Evolutionary conservation across 106 monocot genomes (phyloP), one percentile per base, ranked within the genome.

Genomic region (Allium fistulosum): DNA sequence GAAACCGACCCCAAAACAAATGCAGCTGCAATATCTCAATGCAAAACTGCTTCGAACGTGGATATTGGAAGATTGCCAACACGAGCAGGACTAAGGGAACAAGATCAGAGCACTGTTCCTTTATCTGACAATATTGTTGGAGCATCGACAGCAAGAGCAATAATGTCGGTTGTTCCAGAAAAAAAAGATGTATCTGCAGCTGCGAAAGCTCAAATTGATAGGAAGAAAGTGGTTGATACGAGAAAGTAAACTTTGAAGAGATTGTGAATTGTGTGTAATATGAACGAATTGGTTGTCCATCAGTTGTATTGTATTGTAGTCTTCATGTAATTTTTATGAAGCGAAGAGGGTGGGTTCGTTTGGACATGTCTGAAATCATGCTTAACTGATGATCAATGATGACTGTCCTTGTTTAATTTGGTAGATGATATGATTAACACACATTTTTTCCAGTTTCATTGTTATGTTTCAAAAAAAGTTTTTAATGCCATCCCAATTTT

Each of bases 161-260:
- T 5, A 37, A 37, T 5, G 37, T 37, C 37, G 22, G 22, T 22
- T 22, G 22, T 22, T 22, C 37, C 5, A 71, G 27, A 57, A 52
- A 16, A 47, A 13, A 87, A 82, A 78, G 80, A 80, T 4, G 11
- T 22, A 15, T 57, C n/a, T 8, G 72, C 70, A 7, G 51, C 74
- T 49, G 55, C 69, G 3, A 89, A 92, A 75, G 61, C 16, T 72
- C 75, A 65, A 3, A 78, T 58, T 0, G 89, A 89, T 67, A 89
- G 82, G 79, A 89, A 86, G 83, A 96, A 88, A 70, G 15, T 26
- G 49, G 84, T 90, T 9, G 97, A 97, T 74, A 92, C 92, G 1
- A 82, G 92, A 76, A 90, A 92, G 84, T 92, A 92, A 71, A 97
- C 92, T 63, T 71, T 97, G 72, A 97, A 92, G 82, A 89, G 97